Conservation (phyloP, 2,329 filamentous ascomycete species). For the Epichloe bromicola region DNA sequence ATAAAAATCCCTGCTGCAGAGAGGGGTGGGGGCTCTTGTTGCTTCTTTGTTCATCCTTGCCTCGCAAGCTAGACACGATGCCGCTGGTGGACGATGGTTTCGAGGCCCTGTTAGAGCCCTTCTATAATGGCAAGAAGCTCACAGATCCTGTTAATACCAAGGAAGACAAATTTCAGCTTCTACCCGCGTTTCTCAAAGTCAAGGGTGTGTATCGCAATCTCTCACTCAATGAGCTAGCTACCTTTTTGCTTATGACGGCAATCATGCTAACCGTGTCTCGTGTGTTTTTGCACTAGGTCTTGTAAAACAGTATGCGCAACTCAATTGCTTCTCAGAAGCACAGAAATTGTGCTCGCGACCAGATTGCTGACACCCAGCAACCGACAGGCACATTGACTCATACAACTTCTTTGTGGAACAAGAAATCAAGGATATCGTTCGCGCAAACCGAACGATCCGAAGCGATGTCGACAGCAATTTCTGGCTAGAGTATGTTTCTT, state of each 20-base stretch:
- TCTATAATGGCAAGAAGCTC: constrained; percentile 55
- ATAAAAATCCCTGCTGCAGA: no score
- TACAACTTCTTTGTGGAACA: constrained; percentile 98
- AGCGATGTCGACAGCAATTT: constrained; percentile 91
- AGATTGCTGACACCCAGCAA: constrained; percentile 8
- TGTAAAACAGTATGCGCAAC: constrained; percentile 60
- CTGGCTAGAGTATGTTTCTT: constrained; percentile 55
- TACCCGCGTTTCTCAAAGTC: constrained; percentile 95
- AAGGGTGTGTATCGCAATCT: constrained; percentile 45
- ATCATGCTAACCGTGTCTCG: not conserved
- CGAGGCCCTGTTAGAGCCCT: constrained; percentile 52
- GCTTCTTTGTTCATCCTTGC: constrained; percentile 14
- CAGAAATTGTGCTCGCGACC: not conserved
- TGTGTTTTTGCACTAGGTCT: constrained; percentile 34
- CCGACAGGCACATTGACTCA: constrained; percentile 69
- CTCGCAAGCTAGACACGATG: constrained; percentile 27
- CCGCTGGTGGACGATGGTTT: constrained; percentile 47
- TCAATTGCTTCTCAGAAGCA: not conserved
- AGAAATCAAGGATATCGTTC: constrained; percentile 92
- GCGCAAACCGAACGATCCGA: constrained; percentile 74
- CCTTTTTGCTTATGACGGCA: not conserved
- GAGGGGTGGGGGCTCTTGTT: no score
- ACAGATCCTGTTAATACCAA: constrained; percentile 51
- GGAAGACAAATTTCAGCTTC: constrained; percentile 89
- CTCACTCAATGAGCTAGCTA: not conserved